Percentiles rank a stretch among this genome's conserved stretches.
Evolutionary conservation across 495 filamentous ascomycete species (phyloP).

Genomic region (Penicillium dipodomyicola): DNA sequence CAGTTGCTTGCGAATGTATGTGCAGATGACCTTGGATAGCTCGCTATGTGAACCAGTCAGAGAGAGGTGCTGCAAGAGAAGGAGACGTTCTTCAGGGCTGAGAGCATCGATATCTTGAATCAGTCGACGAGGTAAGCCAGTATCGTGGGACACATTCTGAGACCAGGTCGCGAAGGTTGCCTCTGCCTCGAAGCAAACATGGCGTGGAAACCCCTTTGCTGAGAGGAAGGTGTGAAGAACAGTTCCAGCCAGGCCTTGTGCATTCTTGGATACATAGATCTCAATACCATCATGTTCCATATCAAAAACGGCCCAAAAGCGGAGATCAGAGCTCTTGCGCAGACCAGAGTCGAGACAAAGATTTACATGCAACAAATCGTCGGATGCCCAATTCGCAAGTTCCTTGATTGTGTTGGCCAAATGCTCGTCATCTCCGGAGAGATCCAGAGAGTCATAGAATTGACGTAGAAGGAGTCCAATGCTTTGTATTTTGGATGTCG

Average conservation of each 20-base stretch:
- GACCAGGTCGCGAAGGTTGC: slow-evolving; percentile 42
- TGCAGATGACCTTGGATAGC: slow-evolving; percentile 34
- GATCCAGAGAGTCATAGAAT: slow-evolving; percentile 31
- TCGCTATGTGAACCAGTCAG: slow-evolving; percentile 35
- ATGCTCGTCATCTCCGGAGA: slow-evolving; percentile 18
- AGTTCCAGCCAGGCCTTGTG: slow-evolving; percentile 47
- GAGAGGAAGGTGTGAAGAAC: slow-evolving; percentile 59
- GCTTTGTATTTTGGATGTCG: slow-evolving; percentile 33
- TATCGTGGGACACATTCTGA: slow-evolving; percentile 31
- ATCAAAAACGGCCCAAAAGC: slow-evolving; percentile 58
- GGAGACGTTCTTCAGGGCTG: slow-evolving; percentile 50
- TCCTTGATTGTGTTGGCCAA: slow-evolving; percentile 32
- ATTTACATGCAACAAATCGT: slow-evolving; percentile 36
- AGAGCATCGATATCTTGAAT: slow-evolving; percentile 54
- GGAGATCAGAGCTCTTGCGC: slow-evolving; percentile 42
- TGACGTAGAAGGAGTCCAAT: slow-evolving; percentile 33
- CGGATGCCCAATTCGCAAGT: slow-evolving; percentile 31
- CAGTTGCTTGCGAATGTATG: slow-evolving; percentile 47
- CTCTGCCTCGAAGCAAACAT: slow-evolving; percentile 54
- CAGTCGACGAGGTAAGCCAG: slow-evolving; percentile 44
- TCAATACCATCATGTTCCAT: slow-evolving; percentile 43
- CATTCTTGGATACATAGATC: slow-evolving; percentile 56
- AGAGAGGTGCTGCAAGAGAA: slow-evolving; percentile 50
- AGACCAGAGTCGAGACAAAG: slow-evolving; percentile 56
- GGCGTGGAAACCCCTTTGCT: slow-evolving; percentile 45